Evolutionary conservation across 257 asterid species (phyloP), one percentile per base, ranked within the genome.

Genomic region (Phtheirospermum japonicum): DNA sequence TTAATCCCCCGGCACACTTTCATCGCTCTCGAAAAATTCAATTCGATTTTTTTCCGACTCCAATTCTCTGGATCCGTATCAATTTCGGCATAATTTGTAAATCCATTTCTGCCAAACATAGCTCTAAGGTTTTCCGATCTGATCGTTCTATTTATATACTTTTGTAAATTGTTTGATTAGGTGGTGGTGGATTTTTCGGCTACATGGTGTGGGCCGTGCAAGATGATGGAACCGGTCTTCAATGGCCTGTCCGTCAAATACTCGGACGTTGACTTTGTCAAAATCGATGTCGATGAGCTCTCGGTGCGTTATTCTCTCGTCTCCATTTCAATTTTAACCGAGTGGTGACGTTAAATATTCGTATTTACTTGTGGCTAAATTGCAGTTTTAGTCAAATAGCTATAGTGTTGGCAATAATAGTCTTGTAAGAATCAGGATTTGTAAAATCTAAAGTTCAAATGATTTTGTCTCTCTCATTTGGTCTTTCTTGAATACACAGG

Each of bases 171-270:
- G 36, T 31, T 54, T 62, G 73, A 59, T 56, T 55, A 91, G 98
- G 71, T 88, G 73, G 98, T 88, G 70, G 83, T 91, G 31, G 95
- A 86, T 81, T 91, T 91, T 26, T 72, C 95, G 32, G 96, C 96
- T 7, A 33, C 87, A 9, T 91, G 98, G 96, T 91, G 98, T 50
- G 96, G 96, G 2, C 98, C 96, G 40, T 88, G 98, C 91, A 91
- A 71, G 79, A 64, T 86, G 61, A 84, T 86, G 66, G 96, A 80
- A 67, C 96, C 98, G 23, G 71, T 67, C 67, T 65, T 88, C 72
- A 64, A 76, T 2, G 65, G 46, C 2, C 59, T 91, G 87, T 70
- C 98, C n/a, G 23, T 60, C 59, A 84, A 76, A 63, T 91, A 66
- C 68, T 30, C 90, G 12, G 79, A 88, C 60, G 92, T 88, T 12